Percentiles rank a stretch among this genome's conserved stretches.
phyloP scores from a whole-genome alignment of 2,329 filamentous ascomycete species.

The Iodosphaeria phyllophila region DNA sequence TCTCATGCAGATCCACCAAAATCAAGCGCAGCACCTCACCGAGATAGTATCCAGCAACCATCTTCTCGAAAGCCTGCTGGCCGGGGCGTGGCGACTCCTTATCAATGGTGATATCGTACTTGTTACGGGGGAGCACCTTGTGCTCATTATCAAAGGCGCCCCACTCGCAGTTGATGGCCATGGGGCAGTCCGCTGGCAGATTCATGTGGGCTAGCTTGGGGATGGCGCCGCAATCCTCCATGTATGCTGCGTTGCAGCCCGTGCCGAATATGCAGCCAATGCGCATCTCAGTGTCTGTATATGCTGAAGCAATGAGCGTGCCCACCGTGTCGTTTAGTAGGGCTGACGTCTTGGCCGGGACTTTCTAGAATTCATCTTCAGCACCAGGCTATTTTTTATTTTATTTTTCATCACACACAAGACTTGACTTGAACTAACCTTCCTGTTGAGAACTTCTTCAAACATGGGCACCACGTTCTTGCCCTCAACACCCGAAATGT shows the following conservation, averaged over 20 bases:
- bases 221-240: constrained; percentile 81
- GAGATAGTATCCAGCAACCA: constrained; percentile 87
- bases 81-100: constrained; percentile 80
- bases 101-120: constrained; percentile 77
- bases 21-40: constrained; percentile 88
- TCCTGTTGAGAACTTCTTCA: constrained; percentile 54
- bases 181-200: constrained; percentile 63
- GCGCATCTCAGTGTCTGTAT: constrained; percentile 84
- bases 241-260: constrained; percentile 95
- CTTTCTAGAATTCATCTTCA: constrained; percentile 48
- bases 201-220: constrained; percentile 90
- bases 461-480: constrained; percentile 80
- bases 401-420: no score
- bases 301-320: constrained; percentile 87
- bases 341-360: constrained; percentile 83
- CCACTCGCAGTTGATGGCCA: constrained; percentile 97
- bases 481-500: constrained; percentile 82
- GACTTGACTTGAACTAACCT: no score
- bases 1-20: constrained; percentile 70
- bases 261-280: constrained; percentile 98
- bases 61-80: constrained; percentile 94
- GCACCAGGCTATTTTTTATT: no score
- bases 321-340: constrained; percentile 97
- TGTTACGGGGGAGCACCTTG: constrained; percentile 66
- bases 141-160: constrained; percentile 93